phyloP scores from a whole-genome alignment of 176 grass and related monocot genomes.

The Tuctoria greenei region DNA sequence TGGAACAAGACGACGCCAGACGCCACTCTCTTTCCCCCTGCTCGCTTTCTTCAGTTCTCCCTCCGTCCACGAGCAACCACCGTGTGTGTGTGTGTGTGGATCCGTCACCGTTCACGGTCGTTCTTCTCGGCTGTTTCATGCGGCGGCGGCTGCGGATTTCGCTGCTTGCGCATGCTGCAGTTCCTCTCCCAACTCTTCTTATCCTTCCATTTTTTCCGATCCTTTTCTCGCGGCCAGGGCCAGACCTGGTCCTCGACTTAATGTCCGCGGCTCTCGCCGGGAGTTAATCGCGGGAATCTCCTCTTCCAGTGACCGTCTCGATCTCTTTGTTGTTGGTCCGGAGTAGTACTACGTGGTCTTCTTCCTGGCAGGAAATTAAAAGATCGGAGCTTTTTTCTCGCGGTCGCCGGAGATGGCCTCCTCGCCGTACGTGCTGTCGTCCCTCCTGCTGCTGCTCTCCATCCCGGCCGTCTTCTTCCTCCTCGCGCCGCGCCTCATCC shows the following conservation, averaged over 20 bases:
- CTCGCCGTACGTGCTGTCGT: constrained; percentile 79
- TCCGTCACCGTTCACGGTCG: constrained; percentile 23
- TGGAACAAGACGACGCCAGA: neutral
- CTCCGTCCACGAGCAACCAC: neutral
- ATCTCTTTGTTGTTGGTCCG: neutral
- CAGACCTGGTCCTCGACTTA: neutral
- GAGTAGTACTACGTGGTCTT: no score
- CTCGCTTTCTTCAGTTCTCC: neutral
- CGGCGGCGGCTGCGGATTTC: neutral
- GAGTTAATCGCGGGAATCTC: neutral
- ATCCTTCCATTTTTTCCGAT: neutral
- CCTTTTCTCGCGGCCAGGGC: neutral
- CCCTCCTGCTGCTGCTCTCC: constrained; percentile 61
- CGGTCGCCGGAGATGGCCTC: constrained; percentile 39
- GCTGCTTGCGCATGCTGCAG: neutral
- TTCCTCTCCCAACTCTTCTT: neutral
- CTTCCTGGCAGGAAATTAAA: neutral
- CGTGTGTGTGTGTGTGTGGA: constrained; percentile 27
- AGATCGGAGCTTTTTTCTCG: neutral
- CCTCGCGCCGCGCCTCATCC: constrained; percentile 66
- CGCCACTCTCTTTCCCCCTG: neutral
- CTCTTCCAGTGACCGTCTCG: neutral
- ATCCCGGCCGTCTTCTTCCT: constrained; percentile 74
- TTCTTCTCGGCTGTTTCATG: neutral
- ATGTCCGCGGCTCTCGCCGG: constrained; percentile 4